phyloP scores from a whole-genome alignment of 2,329 filamentous ascomycete genomes.

The Penicillium sp. region DNA sequence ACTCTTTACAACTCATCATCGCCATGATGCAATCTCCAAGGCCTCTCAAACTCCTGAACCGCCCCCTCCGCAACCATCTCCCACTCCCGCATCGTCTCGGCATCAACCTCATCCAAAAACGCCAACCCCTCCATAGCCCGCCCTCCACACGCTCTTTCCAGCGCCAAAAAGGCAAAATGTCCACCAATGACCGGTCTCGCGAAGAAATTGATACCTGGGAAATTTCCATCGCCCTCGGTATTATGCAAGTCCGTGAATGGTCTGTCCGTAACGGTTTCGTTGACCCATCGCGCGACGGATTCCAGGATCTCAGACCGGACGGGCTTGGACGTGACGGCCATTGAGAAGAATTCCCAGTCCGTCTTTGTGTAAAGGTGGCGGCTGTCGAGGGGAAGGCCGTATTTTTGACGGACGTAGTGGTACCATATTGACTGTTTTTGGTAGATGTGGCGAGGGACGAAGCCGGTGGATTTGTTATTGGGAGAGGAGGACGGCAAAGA shows the following conservation, averaged over 20 bases:
- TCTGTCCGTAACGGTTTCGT: conserved; percentile 76
- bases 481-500: conserved; percentile 7
- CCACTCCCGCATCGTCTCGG: conserved; percentile 29
- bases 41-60: conserved; percentile 24
- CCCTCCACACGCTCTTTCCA: conserved; percentile 77
- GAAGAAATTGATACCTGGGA: conserved; percentile 75
- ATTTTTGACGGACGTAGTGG: conserved; percentile 74
- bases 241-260: conserved; percentile 82
- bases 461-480: conserved; percentile 48
- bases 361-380: conserved; percentile 85
- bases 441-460: conserved; percentile 78
- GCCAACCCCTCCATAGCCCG: conserved; percentile 62
- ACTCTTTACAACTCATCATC: conserved; percentile 28
- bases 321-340: conserved; percentile 71
- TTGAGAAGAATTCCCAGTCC: conserved; percentile 90
- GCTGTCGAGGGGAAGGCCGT: conserved; percentile 80
- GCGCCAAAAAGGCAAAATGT: conserved; percentile 82
- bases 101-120: conserved; percentile 47
- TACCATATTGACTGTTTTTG: conserved; percentile 82
- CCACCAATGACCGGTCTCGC: conserved; percentile 82
- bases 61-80: conserved; percentile 30
- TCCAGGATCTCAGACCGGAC: conserved; percentile 73
- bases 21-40: conserved; percentile 22
- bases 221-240: conserved; percentile 76
- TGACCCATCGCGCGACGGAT: conserved; percentile 77